These are phyloP conservation scores for Pythium biforme DNA, from an alignment of 352 stramenopile species.

Conservation along the genomic window DNA sequence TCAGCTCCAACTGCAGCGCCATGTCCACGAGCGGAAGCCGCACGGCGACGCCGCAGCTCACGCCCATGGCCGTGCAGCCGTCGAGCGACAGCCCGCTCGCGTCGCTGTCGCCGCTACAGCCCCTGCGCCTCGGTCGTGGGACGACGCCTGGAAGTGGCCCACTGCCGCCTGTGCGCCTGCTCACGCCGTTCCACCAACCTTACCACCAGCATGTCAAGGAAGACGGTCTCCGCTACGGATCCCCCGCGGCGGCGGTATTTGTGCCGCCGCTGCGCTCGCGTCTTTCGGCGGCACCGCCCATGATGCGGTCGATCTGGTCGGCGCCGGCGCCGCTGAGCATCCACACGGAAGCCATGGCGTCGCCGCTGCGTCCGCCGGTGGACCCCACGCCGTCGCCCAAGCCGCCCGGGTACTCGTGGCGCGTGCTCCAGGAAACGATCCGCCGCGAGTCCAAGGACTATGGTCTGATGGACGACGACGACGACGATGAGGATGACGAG, in stretches of 20 bases:
- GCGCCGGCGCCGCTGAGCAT: neutral
- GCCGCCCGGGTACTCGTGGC: slow-evolving; percentile 70
- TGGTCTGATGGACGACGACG: slow-evolving; percentile 47
- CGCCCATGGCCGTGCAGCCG: slow-evolving; percentile 14
- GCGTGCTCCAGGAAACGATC: slow-evolving; percentile 72
- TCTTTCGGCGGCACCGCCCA: neutral
- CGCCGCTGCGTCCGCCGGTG: slow-evolving; percentile 1
- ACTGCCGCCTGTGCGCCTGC: slow-evolving; percentile 18
- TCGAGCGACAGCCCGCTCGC: neutral
- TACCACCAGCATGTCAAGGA: slow-evolving; percentile 3
- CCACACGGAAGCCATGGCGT: neutral
- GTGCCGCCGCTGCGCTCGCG: slow-evolving; percentile 17
- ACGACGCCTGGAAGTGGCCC: neutral
- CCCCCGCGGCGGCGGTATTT: neutral
- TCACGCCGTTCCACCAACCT: slow-evolving; percentile 9
- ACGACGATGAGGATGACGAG: slow-evolving; percentile 33
- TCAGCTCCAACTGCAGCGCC: neutral
- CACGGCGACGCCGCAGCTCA: slow-evolving; percentile 20
- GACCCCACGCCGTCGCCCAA: slow-evolving; percentile 18
- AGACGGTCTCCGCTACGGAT: slow-evolving; percentile 4
- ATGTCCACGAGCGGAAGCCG: neutral
- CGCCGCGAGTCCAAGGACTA: slow-evolving; percentile 60
- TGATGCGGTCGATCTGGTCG: slow-evolving; percentile 19
- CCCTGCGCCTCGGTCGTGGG: slow-evolving; percentile 14
- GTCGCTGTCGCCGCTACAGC: slow-evolving; percentile 23